Base-by-base conservation (phyloP, 371 early-diverging fungal species). In the Mucor racemosus region DNA sequence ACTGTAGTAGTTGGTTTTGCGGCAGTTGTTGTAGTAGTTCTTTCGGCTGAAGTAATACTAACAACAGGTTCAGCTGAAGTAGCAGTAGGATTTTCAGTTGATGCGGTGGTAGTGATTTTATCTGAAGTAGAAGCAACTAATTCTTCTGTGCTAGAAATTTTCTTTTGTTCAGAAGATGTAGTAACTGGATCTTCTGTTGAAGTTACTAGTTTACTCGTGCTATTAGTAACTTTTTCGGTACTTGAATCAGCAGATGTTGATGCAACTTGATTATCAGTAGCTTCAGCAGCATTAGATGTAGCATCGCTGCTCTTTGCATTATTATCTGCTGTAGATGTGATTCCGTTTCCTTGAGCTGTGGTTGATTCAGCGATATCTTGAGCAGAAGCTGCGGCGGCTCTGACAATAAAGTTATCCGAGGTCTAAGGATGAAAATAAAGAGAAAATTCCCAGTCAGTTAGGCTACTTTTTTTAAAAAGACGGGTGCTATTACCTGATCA, bases 211-310 rank as follows among this genome's bases (percentile, higher is more conserved):
- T 35, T 14, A 33, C 6, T 34, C 7, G 54, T 31, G 19, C 48
- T 54, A 8, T 34, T 17, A 33, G 55, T 33, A 11, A 2, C 14
- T 1, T 31, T 34, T 5, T 34, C 35, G 34, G 55, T n/a, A 34
- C n/a, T 55, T n/a, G 55, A 34, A 55, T 55, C 33, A 55, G 55
- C 35, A 34, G 55, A 34, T 55, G 55, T 55, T 35, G 55, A 55
- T 55, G 55, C 35, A 7, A 35, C 55, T 55, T 35, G 33, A 55
- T 55, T 55, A 14, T 10, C 7, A 55, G 14, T 35, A 0, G 55
- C 15, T 35, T 31, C 21, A 17, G 13, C 14, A 17, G 53, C 53
- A 53, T 53, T 53, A 21, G 31, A 13, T 13, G 7, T 34, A 33
- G 55, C 5, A 21, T 34, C 15, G 35, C 34, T 55, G 15, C 8